Evolutionary conservation across 2,329 filamentous ascomycete genomes (phyloP).

Genomic region (Penicillium nordicum): DNA sequence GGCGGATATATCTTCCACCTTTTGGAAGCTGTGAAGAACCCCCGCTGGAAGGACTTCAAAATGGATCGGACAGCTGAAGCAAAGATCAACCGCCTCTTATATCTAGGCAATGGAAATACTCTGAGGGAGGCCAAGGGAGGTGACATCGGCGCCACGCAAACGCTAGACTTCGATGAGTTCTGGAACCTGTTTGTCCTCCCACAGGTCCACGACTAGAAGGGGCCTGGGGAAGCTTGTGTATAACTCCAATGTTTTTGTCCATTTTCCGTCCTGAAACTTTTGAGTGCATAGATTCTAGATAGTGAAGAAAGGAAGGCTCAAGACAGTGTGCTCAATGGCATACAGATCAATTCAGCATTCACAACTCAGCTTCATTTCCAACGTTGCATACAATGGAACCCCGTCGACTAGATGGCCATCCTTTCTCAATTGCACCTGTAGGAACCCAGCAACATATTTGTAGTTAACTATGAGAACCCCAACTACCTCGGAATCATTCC

Average conservation of each 20-base stretch:
- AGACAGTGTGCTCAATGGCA: too few species aligned
- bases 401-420: too few species aligned
- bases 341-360: too few species aligned
- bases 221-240: neutral
- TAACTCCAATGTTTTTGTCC: too few species aligned
- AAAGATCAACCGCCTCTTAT: slow-evolving; percentile 44
- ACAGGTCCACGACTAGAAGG: neutral
- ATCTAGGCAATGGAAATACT: slow-evolving; percentile 49
- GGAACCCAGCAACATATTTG: neutral
- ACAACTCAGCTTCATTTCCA: too few species aligned
- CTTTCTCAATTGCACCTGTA: neutral
- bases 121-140: neutral
- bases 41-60: slow-evolving; percentile 57
- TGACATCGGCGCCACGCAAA: neutral
- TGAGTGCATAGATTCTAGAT: too few species aligned
- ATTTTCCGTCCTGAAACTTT: too few species aligned
- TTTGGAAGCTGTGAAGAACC: slow-evolving; percentile 26
- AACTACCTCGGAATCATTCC: neutral
- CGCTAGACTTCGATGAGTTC: neutral
- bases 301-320: too few species aligned
- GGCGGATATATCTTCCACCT: slow-evolving; percentile 16
- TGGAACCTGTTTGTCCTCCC: neutral
- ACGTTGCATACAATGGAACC: too few species aligned
- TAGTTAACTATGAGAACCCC: neutral
- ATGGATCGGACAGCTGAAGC: slow-evolving; percentile 46